A percentile compares a stretch with the other conserved stretches of the same genome.
phyloP scores from a whole-genome alignment of 1,284 basidiomycete genomes.

The Somion occarium region DNA sequence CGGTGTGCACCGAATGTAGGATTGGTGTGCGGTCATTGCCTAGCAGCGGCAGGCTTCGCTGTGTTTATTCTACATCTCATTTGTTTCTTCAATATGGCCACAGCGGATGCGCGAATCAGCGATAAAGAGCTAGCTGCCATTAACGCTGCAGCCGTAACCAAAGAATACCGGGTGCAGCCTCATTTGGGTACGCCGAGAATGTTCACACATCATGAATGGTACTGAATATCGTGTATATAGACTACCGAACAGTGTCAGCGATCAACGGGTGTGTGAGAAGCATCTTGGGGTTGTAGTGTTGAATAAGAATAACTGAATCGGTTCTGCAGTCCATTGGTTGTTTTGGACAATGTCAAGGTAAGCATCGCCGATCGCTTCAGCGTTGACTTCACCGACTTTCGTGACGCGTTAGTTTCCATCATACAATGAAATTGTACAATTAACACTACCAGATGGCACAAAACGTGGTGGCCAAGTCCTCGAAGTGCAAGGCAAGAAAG shows the following conservation, averaged over 20 bases:
- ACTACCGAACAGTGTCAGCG: slow-evolving; percentile 94
- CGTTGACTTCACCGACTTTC: not conserved
- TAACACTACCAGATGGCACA: slow-evolving; percentile 94
- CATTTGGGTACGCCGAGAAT: slow-evolving; percentile 65
- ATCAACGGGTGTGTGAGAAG: slow-evolving; percentile 79
- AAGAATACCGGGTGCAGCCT: slow-evolving; percentile 81
- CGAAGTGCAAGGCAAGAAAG: slow-evolving; percentile 98
- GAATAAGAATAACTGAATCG: slow-evolving; percentile 18
- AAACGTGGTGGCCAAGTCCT: slow-evolving; percentile 96
- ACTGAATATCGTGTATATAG: slow-evolving; percentile 35
- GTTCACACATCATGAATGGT: slow-evolving; percentile 10
- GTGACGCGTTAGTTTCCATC: slow-evolving; percentile 75
- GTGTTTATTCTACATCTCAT: slow-evolving; percentile 4
- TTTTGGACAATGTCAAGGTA: slow-evolving; percentile 98
- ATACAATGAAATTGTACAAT: slow-evolving; percentile 99
- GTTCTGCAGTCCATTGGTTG: slow-evolving; percentile 76
- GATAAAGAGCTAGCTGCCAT: slow-evolving; percentile 77
- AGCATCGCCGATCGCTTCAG: slow-evolving; percentile 14
- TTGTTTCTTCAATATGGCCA: slow-evolving; percentile 25
- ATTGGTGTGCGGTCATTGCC: slow-evolving; percentile 2
- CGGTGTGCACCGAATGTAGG: not conserved
- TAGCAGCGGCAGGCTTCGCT: not conserved
- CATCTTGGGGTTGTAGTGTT: slow-evolving; percentile 9
- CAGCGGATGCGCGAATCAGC: slow-evolving; percentile 54
- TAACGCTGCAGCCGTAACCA: slow-evolving; percentile 84